A percentile compares a stretch with the other conserved stretches of the same genome.
These are phyloP conservation scores for Pinus tabuliformis DNA, from an alignment of 75 land plant species.

Conservation along the genomic window DNA sequence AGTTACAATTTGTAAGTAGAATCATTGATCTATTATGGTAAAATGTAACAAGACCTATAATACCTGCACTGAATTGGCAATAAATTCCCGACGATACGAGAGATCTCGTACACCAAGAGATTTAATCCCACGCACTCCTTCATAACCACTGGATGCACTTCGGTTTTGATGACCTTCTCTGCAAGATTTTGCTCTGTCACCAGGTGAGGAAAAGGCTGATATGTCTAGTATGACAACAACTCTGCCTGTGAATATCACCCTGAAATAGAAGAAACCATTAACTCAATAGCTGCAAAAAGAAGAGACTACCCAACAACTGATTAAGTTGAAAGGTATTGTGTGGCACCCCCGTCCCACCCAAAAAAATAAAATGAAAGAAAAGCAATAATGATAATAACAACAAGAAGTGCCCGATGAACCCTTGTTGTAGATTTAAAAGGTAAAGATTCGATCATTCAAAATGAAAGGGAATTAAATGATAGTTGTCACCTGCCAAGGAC, in stretches of 20 bases:
- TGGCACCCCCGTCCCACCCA: too few relatives aligned
- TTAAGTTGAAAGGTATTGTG: too few relatives aligned
- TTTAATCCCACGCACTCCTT: slow-evolving; percentile 84
- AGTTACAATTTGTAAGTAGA: neutral
- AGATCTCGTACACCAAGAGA: slow-evolving; percentile 96
- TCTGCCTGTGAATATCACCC: slow-evolving; percentile 94
- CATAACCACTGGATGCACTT: slow-evolving; percentile 48
- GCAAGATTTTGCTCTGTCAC: slow-evolving; percentile 87
- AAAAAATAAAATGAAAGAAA: too few relatives aligned
- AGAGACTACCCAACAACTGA: too few relatives aligned
- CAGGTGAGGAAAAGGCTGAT: slow-evolving; percentile 91
- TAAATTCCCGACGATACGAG: slow-evolving; percentile 88
- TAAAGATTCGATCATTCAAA: neutral
- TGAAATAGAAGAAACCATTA: slow-evolving; percentile 11
- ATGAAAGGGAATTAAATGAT: neutral
- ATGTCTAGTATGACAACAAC: slow-evolving; percentile 96
- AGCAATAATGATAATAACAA: too few relatives aligned
- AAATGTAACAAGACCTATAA: neutral
- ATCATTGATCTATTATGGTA: neutral
- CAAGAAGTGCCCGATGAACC: neutral
- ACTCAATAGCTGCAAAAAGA: neutral
- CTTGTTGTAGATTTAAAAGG: neutral
- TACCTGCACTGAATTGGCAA: slow-evolving; percentile 99
- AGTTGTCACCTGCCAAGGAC: neutral
- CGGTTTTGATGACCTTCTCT: slow-evolving; percentile 58